These are phyloP conservation scores for Arthrobotrys entomopaga DNA, from an alignment of 2,329 filamentous ascomycete species.

Conservation along the genomic window DNA sequence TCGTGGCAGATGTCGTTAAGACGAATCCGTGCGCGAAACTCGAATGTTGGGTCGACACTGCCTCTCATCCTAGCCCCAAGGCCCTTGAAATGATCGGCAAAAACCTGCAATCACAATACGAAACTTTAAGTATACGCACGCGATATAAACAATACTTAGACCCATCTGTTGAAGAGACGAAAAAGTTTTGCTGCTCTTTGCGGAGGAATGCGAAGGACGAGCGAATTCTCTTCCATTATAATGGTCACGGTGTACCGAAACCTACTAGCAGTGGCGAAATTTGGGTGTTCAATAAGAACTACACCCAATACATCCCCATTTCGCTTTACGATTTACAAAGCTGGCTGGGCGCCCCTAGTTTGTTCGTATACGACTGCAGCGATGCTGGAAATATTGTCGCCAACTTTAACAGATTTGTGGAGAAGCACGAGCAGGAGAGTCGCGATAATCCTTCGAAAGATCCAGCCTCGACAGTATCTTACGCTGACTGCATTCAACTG, in stretches of 20 bases:
- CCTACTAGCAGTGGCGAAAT: constrained; percentile 96
- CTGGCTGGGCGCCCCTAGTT: constrained; percentile 93
- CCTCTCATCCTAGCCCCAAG: constrained; percentile 80
- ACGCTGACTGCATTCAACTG: constrained; percentile 88
- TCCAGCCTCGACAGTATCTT: constrained; percentile 72
- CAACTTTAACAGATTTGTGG: constrained; percentile 92
- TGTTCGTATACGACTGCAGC: constrained; percentile 98
- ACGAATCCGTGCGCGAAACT: constrained; percentile 92
- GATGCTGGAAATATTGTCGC: constrained; percentile 94
- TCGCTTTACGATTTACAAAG: constrained; percentile 93
- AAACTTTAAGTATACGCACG: constrained; percentile 92
- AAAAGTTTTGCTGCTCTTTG: constrained; percentile 91
- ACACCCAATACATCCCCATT: constrained; percentile 97
- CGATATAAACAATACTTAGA: constrained; percentile 97
- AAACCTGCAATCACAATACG: constrained; percentile 93
- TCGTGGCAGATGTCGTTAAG: constrained; percentile 70
- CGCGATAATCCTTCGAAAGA: constrained; percentile 79
- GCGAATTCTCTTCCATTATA: constrained; percentile 96
- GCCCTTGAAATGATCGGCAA: constrained; percentile 95
- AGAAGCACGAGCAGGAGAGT: constrained; percentile 93
- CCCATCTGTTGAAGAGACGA: constrained; percentile 95
- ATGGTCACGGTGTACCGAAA: constrained; percentile 95
- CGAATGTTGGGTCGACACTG: constrained; percentile 96
- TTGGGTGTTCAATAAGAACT: constrained; percentile 99
- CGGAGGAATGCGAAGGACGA: constrained; percentile 95